A percentile compares a stretch with the other conserved stretches of the same genome.
Conservation (phyloP, 257 asterid species). For the Nicotiana otophora region DNA sequence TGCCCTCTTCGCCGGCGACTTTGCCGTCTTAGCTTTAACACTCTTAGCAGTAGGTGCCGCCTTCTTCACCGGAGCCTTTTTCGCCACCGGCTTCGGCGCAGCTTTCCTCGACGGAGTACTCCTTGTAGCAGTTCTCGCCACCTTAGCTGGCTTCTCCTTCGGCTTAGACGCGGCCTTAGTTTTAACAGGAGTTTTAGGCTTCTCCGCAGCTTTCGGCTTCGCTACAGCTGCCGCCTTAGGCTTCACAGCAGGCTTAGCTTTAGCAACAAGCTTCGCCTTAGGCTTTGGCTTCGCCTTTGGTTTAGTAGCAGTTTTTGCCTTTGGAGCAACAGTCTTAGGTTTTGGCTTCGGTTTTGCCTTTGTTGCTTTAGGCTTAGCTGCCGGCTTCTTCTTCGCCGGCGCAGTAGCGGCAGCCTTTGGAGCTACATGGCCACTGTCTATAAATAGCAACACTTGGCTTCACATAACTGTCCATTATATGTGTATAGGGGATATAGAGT, state of each 20-base stretch:
- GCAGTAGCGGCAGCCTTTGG: slow-evolving; percentile 22
- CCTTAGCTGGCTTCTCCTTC: slow-evolving; percentile 11
- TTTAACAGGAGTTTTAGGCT: slow-evolving; percentile 40
- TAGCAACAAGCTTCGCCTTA: slow-evolving; percentile 23
- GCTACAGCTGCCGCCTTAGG: slow-evolving; percentile 27
- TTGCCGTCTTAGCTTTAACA: slow-evolving; percentile 12
- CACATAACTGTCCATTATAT: too few species aligned
- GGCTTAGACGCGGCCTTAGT: slow-evolving; percentile 33
- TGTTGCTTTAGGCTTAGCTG: slow-evolving; percentile 11
- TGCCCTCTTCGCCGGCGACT: slow-evolving; percentile 14
- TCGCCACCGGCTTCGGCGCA: not conserved
- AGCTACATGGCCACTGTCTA: too few species aligned
- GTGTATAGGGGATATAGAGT: too few species aligned
- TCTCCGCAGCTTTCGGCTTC: slow-evolving; percentile 46
- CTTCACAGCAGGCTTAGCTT: slow-evolving; percentile 26
- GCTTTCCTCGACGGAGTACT: slow-evolving; percentile 7
- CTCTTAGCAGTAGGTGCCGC: slow-evolving; percentile 19
- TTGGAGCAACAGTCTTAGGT: not conserved
- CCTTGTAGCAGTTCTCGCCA: slow-evolving; percentile 10
- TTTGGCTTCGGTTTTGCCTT: slow-evolving; percentile 16
- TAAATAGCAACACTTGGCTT: too few species aligned
- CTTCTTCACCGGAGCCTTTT: slow-evolving; percentile 20
- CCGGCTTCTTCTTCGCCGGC: slow-evolving; percentile 13
- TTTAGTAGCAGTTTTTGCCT: not conserved
- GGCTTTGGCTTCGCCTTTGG: not conserved